phyloP scores from a whole-genome alignment of 208 protist genomes.

The Balamuthia mandrillaris region DNA sequence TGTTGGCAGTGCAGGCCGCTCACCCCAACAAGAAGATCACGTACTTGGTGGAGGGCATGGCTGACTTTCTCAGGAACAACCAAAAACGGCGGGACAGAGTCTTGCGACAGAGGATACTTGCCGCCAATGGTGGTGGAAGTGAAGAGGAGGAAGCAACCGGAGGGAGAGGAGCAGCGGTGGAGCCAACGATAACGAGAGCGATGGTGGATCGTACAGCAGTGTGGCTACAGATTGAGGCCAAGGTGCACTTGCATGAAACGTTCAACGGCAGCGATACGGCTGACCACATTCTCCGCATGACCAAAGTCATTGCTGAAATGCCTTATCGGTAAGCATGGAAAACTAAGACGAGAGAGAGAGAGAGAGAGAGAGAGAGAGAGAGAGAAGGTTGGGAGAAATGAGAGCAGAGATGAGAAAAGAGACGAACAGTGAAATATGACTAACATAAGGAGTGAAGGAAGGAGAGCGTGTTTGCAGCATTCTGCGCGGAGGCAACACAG shows the following conservation, averaged over 20 bases:
- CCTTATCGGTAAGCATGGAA: background rate
- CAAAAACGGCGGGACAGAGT: too few species aligned
- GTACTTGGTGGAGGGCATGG: background rate
- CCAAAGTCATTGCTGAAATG: background rate
- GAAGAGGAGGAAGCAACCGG: background rate
- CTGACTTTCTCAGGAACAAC: background rate
- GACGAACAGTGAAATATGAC: background rate
- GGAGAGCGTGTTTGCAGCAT: slow-evolving; percentile 18
- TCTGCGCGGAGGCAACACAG: slow-evolving; percentile 23
- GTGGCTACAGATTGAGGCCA: slow-evolving; percentile 24
- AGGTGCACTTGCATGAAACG: background rate
- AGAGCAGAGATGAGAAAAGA: background rate
- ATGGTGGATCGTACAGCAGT: slow-evolving; percentile 10
- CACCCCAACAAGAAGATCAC: slow-evolving; percentile 28
- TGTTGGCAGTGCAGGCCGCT: background rate
- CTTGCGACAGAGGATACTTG: background rate
- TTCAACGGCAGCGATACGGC: background rate
- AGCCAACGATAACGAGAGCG: background rate
- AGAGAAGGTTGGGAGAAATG: background rate
- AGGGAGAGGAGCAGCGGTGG: background rate
- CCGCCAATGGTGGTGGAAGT: background rate
- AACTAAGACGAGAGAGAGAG: background rate
- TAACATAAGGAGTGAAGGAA: too few species aligned
- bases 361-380: background rate
- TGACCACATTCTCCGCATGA: background rate